Conservation (phyloP, 208 protist species). For the Giardia duodenalis region DNA sequence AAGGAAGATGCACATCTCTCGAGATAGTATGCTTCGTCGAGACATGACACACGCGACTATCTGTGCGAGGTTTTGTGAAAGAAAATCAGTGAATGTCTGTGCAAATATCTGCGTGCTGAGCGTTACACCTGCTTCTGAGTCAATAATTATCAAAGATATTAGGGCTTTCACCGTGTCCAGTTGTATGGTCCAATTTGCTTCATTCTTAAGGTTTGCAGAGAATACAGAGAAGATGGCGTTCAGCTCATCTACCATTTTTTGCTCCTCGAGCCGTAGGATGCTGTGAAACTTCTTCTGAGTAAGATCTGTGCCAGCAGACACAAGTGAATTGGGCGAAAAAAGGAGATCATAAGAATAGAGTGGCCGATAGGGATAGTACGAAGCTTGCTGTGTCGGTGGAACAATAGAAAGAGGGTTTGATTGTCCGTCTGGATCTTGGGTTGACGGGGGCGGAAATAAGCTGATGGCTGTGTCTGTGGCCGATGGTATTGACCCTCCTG, state of each 20-base stretch:
- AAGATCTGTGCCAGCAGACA: background rate
- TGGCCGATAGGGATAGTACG: background rate
- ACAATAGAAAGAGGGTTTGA: slow-evolving; percentile 1
- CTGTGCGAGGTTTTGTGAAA: background rate
- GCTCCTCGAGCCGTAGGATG: background rate
- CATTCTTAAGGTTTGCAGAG: background rate
- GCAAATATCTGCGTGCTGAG: background rate
- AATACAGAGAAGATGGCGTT: background rate
- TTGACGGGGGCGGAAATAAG: background rate
- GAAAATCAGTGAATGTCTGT: background rate
- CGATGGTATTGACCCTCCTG: background rate
- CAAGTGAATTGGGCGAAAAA: background rate
- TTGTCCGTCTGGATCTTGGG: background rate
- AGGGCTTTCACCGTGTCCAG: background rate
- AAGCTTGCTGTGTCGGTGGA: background rate
- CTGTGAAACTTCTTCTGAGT: background rate
- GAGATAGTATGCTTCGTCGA: background rate
- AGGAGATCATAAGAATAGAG: background rate
- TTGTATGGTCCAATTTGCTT: background rate
- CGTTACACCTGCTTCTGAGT: background rate
- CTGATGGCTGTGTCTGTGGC: background rate
- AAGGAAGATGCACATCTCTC: background rate
- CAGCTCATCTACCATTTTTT: background rate
- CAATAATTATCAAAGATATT: background rate
- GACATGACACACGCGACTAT: background rate